These are phyloP conservation scores for Delonix regia DNA, from an alignment of 306 rosid genomes.

Conservation along the genomic window DNA sequence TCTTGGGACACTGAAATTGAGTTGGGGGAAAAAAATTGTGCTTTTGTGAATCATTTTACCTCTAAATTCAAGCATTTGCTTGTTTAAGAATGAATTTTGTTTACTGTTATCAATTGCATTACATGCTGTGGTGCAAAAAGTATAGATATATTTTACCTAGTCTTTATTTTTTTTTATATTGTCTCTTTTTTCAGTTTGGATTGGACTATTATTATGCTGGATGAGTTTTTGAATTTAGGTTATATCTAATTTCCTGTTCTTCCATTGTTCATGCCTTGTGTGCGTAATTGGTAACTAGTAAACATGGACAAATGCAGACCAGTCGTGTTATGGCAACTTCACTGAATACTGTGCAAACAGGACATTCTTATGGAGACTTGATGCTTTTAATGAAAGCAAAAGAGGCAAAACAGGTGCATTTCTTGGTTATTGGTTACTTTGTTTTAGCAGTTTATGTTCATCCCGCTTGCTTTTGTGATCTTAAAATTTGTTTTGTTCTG, in stretches of 20 bases:
- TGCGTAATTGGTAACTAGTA: background rate
- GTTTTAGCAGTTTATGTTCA: conserved; percentile 12
- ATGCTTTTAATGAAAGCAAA: conserved; percentile 78
- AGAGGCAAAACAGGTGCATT: conserved; percentile 67
- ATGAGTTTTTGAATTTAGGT: background rate
- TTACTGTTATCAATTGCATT: background rate
- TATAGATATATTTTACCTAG: background rate
- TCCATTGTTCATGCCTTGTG: conserved; percentile 9
- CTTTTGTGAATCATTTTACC: background rate
- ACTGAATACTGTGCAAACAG: conserved; percentile 78
- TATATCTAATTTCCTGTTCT: conserved; percentile 7
- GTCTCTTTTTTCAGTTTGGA: conserved; percentile 15
- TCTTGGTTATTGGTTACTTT: conserved; percentile 27
- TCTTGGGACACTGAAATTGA: conserved; percentile 3
- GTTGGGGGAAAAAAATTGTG: background rate
- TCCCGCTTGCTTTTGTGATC: conserved; percentile 24
- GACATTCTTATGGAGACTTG: conserved; percentile 85
- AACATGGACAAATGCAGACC: conserved; percentile 62
- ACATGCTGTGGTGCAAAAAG: background rate
- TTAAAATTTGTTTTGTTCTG: conserved; percentile 18
- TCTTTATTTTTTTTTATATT: background rate
- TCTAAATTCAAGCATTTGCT: background rate
- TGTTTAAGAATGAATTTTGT: background rate
- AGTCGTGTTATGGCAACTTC: conserved; percentile 74
- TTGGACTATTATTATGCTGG: background rate